Evolutionary conservation across 805 yeast species (phyloP).

Genomic region (Crinitomyces ghanaensis): DNA sequence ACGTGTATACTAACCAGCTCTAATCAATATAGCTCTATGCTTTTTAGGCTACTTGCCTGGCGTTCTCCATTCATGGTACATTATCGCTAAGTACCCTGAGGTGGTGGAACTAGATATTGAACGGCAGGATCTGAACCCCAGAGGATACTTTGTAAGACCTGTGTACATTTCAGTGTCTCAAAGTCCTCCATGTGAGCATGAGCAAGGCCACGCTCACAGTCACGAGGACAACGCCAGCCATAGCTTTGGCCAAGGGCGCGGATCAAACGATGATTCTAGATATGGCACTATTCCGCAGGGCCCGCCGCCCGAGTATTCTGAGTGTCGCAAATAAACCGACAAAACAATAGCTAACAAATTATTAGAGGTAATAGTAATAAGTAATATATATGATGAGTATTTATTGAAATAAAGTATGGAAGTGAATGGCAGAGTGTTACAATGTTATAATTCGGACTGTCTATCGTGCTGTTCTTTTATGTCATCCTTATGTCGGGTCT

Average conservation of each 20-base stretch:
- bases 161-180: slow-evolving; percentile 7
- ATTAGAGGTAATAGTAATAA: too few species aligned
- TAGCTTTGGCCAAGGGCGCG: slow-evolving; percentile 1
- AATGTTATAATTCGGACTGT: too few species aligned
- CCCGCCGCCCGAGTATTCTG: slow-evolving; percentile 8
- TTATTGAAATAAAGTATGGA: too few species aligned
- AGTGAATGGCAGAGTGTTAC: too few species aligned
- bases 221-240: slow-evolving; percentile 1
- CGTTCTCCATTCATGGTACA: slow-evolving; percentile 64
- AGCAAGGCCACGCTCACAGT: neutral
- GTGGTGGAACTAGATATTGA: slow-evolving; percentile 21
- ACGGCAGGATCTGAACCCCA: slow-evolving; percentile 8
- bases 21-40: slow-evolving; percentile 62
- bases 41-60: slow-evolving; percentile 69
- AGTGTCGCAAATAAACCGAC: slow-evolving; percentile 1
- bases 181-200: slow-evolving; percentile 1
- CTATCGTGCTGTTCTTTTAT: too few species aligned
- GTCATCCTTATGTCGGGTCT: too few species aligned
- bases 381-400: too few species aligned
- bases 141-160: slow-evolving; percentile 3
- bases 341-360: too few species aligned
- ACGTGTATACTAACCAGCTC: slow-evolving; percentile 10
- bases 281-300: slow-evolving; percentile 5
- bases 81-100: slow-evolving; percentile 59
- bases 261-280: slow-evolving; percentile 2